Percentiles rank a stretch among this genome's conserved stretches.
Conservation (phyloP, 345 rosid species). For the Dipteronia dyeriana region DNA sequence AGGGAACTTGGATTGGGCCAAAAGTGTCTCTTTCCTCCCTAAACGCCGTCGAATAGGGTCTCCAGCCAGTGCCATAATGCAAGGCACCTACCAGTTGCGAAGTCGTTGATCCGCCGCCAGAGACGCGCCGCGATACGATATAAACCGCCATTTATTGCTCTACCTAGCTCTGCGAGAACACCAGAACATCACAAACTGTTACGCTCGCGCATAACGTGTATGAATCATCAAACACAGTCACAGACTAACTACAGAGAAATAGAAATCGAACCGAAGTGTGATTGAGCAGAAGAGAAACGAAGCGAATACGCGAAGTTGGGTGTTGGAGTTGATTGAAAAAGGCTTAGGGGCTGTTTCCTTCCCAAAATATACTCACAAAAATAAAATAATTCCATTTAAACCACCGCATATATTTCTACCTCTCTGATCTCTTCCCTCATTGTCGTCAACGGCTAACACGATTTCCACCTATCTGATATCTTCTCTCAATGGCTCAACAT, state of each 20-base stretch:
- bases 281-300: neutral
- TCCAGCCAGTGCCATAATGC: constrained; percentile 49
- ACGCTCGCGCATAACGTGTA: neutral
- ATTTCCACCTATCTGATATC: no score
- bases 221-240: neutral
- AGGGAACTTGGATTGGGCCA: constrained; percentile 87
- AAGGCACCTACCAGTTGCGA: constrained; percentile 35
- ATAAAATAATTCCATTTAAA: no score
- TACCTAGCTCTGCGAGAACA: constrained; percentile 10
- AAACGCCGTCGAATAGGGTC: constrained; percentile 62
- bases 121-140: constrained; percentile 61
- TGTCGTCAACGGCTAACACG: no score
- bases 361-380: no score
- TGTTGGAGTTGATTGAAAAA: neutral
- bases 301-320: neutral
- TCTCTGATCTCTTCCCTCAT: no score
- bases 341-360: no score
- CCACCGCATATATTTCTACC: no score
- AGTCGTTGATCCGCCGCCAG: constrained; percentile 38
- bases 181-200: neutral
- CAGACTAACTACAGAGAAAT: neutral
- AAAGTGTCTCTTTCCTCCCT: constrained; percentile 93
- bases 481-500: no score
- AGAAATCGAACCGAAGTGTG: neutral
- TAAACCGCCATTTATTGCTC: constrained; percentile 54